Conservation (phyloP, 805 yeast genomes). For the Pichia gijzeniarum region DNA sequence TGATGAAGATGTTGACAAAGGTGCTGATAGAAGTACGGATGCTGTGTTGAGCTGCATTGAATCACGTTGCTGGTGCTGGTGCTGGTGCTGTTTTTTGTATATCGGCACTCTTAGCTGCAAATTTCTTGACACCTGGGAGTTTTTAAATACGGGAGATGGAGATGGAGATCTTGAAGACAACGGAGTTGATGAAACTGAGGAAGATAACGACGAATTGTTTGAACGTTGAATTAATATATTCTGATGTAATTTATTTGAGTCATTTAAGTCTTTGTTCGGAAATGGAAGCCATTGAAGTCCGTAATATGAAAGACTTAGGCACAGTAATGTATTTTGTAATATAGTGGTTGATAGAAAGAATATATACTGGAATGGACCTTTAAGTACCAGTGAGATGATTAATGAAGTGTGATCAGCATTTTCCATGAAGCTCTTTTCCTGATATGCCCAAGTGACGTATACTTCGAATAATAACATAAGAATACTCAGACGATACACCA, state of each 20-base stretch:
- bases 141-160: neutral
- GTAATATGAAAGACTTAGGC: conserved; percentile 11
- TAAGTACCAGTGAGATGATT: conserved; percentile 26
- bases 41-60: neutral
- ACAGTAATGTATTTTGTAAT: conserved; percentile 22
- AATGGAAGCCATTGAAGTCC: conserved; percentile 25
- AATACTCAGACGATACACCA: conserved; percentile 43
- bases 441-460: conserved; percentile 86
- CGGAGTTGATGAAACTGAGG: conserved; percentile 1
- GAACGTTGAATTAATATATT: neutral
- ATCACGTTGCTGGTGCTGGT: no score
- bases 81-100: neutral
- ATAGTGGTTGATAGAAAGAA: conserved; percentile 50
- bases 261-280: neutral
- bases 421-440: conserved; percentile 49
- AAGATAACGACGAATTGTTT: neutral
- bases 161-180: conserved; percentile 6
- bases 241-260: neutral
- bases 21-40: neutral
- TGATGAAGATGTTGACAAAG: conserved; percentile 2
- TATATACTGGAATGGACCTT: conserved; percentile 44
- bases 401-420: conserved; percentile 20
- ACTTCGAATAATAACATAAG: conserved; percentile 77
- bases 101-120: neutral
- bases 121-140: neutral